phyloP scores from a whole-genome alignment of 192 early-diverging fungal genomes.

The Mortierella antarctica region DNA sequence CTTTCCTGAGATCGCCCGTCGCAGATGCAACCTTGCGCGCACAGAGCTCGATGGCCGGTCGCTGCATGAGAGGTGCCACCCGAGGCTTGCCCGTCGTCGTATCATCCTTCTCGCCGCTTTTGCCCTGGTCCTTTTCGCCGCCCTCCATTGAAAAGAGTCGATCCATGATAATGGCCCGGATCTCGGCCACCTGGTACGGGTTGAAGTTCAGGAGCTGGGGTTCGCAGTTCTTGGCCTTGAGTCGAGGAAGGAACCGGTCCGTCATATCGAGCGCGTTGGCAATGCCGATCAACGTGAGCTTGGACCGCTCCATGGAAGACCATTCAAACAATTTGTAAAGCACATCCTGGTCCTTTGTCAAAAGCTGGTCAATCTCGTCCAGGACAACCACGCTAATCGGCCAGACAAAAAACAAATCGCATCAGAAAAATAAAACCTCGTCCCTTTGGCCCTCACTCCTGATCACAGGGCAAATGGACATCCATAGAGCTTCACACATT shows the following conservation, averaged over 20 bases:
- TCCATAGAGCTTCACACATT: background rate
- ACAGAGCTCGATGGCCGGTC: conserved; percentile 88
- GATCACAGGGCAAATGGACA: background rate
- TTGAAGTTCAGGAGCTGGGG: conserved; percentile 88
- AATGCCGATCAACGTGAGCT: conserved; percentile 88
- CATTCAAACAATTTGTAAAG: conserved; percentile 92
- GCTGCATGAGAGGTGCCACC: conserved; percentile 75
- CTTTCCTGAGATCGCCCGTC: conserved; percentile 85
- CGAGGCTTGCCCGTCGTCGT: background rate
- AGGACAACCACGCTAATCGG: conserved; percentile 77
- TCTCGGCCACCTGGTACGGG: conserved; percentile 88
- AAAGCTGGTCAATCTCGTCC: conserved; percentile 93
- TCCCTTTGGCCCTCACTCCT: background rate
- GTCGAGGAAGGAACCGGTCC: conserved; percentile 86
- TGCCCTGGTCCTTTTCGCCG: background rate
- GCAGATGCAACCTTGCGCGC: conserved; percentile 90
- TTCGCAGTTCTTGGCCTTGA: conserved; percentile 83
- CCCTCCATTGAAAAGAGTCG: conserved; percentile 72
- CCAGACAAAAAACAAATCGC: background rate
- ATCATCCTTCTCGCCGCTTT: background rate
- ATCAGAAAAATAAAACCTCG: background rate
- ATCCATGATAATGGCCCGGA: conserved; percentile 88
- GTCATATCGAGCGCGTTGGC: conserved; percentile 95
- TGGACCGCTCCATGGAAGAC: conserved; percentile 68
- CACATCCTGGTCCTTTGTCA: conserved; percentile 83